phyloP scores from a whole-genome alignment of 1,284 basidiomycete genomes.

The Apiotrichum brassicae region DNA sequence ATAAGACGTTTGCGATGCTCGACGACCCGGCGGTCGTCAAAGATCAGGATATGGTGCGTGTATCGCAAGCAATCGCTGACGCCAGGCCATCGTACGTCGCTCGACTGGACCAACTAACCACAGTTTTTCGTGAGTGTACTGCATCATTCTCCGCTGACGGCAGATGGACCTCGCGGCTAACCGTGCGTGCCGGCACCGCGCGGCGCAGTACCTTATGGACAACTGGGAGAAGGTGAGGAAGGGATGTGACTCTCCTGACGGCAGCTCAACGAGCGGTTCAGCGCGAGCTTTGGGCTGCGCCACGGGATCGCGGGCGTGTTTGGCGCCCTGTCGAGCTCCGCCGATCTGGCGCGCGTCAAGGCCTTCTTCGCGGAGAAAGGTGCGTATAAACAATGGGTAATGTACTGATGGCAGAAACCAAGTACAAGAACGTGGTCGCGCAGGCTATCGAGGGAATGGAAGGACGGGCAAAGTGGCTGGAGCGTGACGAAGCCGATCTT shows the following conservation, averaged over 20 bases:
- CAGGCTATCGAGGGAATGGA: constrained; percentile 53
- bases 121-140: constrained; percentile 26
- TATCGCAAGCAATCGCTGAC: constrained; percentile 14
- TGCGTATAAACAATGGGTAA: constrained; percentile 8
- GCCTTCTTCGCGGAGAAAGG: constrained; percentile 56
- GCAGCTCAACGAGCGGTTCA: constrained; percentile 66
- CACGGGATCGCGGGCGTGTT: constrained; percentile 53
- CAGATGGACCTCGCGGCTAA: constrained; percentile 43
- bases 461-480: constrained; percentile 51
- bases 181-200: constrained; percentile 25
- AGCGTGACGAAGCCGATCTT: constrained; percentile 50
- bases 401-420: constrained; percentile 27
- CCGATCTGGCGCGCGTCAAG: constrained; percentile 61
- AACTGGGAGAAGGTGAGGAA: constrained; percentile 52
- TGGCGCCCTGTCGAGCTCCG: constrained; percentile 56
- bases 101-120: neutral
- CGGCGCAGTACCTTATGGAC: constrained; percentile 50
- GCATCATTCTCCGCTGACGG: constrained; percentile 37
- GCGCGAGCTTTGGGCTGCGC: constrained; percentile 56
- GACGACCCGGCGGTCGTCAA: constrained; percentile 51
- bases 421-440: constrained; percentile 49
- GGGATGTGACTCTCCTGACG: neutral
- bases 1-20: constrained; percentile 57
- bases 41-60: constrained; percentile 57
- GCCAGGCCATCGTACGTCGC: neutral